Base-by-base conservation (phyloP, 495 filamentous ascomycete species). In the Neurospora intermedia region DNA sequence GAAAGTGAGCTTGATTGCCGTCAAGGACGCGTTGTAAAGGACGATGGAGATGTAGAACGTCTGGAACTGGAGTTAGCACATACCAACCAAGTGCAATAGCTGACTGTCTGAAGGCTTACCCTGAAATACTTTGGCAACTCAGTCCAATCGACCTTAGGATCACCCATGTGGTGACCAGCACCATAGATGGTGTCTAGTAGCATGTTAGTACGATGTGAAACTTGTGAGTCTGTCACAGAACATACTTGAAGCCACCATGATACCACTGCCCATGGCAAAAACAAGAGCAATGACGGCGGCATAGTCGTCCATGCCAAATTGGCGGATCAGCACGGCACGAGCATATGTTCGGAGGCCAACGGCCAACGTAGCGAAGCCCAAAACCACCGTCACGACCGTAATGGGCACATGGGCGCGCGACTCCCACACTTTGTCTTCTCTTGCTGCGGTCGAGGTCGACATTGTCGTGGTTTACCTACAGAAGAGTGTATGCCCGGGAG, bases 281-380 rank as follows among this genome's bases (percentile, higher is more conserved):
- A 79, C 18, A 7, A 79, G 27, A 16, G 79, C 76, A n/a, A 74
- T 43, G 23, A 80, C 74, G 13, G 79, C 79, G 15, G 76, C 75
- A 71, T 71, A 81, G 71, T 86, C 84, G 69, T 86, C 84, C 8
- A 76, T 18, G n/a, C 84, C 84, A 71, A 85, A 80, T 70, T 81
- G 81, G 45, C 78, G 81, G 39, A 85, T 78, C 43, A 85, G 73
- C 70, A 76, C 69, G 23, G 76, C 77, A 46, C 84, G 80, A 54
- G 81, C 78, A 71, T 86, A 85, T 23, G 79, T 74, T 69, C 84
- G 79, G 41, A 84, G 74, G 15, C 73, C 73, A 1, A 86, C 81
- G 6, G 78, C 74, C 3, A 76, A 73, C 40, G 77, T 78, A 69
- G 83, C 82, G 15, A 83, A 41, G 59, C 69, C 13, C 18, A 80